Evolutionary conservation across 2,329 filamentous ascomycete genomes (phyloP).

Genomic region (Elsinoe arachidis): DNA sequence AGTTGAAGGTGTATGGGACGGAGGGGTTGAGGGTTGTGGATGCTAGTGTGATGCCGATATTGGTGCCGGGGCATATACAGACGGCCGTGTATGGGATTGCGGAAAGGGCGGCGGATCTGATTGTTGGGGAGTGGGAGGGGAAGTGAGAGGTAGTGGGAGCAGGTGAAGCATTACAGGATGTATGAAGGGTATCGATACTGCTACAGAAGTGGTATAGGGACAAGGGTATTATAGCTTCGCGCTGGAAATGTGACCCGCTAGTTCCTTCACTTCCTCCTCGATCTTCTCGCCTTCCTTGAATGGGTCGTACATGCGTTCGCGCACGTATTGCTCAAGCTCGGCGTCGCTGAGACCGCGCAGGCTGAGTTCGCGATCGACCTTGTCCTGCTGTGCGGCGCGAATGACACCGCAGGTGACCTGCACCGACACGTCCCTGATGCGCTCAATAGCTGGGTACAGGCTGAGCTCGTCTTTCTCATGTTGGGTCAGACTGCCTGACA

Average conservation of each 20-base stretch:
- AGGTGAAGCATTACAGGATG: background rate
- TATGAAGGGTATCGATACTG: background rate
- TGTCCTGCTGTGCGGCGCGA: conserved; percentile 76
- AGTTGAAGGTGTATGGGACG: conserved; percentile 38
- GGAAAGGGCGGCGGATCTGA: conserved; percentile 42
- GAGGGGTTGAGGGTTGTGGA: conserved; percentile 39
- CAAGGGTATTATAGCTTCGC: background rate
- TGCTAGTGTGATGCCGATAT: conserved; percentile 37
- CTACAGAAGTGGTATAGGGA: background rate
- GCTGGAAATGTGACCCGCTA: conserved; percentile 16
- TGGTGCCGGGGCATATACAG: conserved; percentile 30
- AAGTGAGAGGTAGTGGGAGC: background rate
- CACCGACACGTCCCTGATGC: conserved; percentile 83
- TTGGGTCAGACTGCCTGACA: conserved; percentile 67
- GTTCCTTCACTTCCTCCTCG: conserved; percentile 21
- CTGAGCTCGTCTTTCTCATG: conserved; percentile 76
- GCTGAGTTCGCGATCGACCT: conserved; percentile 44
- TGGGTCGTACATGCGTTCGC: conserved; percentile 43
- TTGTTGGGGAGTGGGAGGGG: conserved; percentile 18
- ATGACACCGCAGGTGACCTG: conserved; percentile 86
- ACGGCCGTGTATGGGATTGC: conserved; percentile 27
- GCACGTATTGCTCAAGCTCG: conserved; percentile 60
- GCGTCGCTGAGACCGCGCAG: conserved; percentile 61
- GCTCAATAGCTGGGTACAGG: conserved; percentile 83
- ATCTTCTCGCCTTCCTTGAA: conserved; percentile 37